Evolutionary conservation across 2,329 filamentous ascomycete species (phyloP).

Genomic region (Colletotrichum godetiae): DNA sequence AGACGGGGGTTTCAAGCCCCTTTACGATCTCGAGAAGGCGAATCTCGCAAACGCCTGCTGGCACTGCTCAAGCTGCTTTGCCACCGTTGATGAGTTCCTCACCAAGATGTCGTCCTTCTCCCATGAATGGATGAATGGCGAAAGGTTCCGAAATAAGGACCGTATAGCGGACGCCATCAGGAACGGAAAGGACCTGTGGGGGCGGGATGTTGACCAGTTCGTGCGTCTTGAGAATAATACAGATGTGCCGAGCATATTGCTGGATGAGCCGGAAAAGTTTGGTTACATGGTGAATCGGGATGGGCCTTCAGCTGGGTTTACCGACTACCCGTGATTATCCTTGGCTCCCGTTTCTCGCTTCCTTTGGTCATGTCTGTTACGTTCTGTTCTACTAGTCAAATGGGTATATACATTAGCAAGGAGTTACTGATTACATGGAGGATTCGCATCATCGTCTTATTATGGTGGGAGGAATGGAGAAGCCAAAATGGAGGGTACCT

Average conservation of each 20-base stretch:
- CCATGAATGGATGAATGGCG: slow-evolving; percentile 60
- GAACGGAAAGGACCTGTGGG: slow-evolving; percentile 66
- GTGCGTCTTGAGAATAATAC: slow-evolving; percentile 59
- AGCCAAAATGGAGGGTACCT: not conserved
- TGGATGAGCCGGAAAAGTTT: slow-evolving; percentile 52
- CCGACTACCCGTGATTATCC: slow-evolving; percentile 51
- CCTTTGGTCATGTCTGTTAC: not conserved
- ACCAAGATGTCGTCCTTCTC: slow-evolving; percentile 63
- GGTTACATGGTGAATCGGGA: slow-evolving; percentile 58
- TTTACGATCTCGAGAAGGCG: slow-evolving; percentile 41
- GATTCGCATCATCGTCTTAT: not conserved
- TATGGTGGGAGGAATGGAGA: not conserved
- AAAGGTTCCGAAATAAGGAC: slow-evolving; percentile 57
- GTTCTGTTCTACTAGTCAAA: not conserved
- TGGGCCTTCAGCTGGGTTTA: slow-evolving; percentile 59
- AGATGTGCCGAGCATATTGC: slow-evolving; percentile 64
- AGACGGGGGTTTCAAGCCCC: slow-evolving; percentile 32
- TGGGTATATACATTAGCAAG: not conserved
- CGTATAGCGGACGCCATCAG: slow-evolving; percentile 63
- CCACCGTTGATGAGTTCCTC: slow-evolving; percentile 64
- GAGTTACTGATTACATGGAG: not conserved
- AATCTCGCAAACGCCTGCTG: slow-evolving; percentile 61
- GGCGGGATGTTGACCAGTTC: slow-evolving; percentile 59
- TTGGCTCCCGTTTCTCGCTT: too few species aligned
- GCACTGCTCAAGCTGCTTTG: slow-evolving; percentile 73